A percentile compares a stretch with the other conserved stretches of the same genome.
phyloP scores from a whole-genome alignment of 768 basidiomycete genomes.

The Sarcomyxa edulis region DNA sequence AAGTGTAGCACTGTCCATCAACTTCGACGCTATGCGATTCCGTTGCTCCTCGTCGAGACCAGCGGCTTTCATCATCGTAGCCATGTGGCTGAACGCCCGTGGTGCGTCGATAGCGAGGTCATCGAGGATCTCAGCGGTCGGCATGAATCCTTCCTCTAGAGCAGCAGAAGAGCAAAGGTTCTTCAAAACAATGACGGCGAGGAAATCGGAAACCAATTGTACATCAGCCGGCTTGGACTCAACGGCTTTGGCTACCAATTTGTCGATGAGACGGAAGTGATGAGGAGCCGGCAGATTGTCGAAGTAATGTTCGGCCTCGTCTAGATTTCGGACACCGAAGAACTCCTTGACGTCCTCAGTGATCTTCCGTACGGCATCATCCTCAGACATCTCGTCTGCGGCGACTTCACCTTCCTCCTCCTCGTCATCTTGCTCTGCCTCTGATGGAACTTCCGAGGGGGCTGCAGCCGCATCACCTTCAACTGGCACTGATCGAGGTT shows the following conservation, averaged over 20 bases:
- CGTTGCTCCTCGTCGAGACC: constrained; percentile 58
- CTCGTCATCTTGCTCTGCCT: constrained; percentile 44
- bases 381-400: constrained; percentile 52
- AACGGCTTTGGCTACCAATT: constrained; percentile 67
- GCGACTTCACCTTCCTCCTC: constrained; percentile 38
- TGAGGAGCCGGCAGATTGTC: constrained; percentile 60
- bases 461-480: constrained; percentile 33
- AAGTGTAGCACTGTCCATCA: constrained; percentile 54
- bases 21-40: constrained; percentile 55
- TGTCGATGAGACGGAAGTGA: constrained; percentile 65
- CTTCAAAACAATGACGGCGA: constrained; percentile 56
- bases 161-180: constrained; percentile 49
- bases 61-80: constrained; percentile 67
- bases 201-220: constrained; percentile 71
- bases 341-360: constrained; percentile 83
- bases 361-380: constrained; percentile 69
- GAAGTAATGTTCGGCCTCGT: constrained; percentile 88
- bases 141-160: constrained; percentile 72
- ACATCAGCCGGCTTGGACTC: constrained; percentile 82
- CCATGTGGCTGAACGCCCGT: constrained; percentile 74
- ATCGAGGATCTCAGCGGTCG: constrained; percentile 72
- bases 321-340: constrained; percentile 76
- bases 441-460: constrained; percentile 39
- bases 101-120: constrained; percentile 91
- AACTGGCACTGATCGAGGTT: constrained; percentile 75